Percentiles rank a stretch among this genome's conserved stretches.
Conservation (phyloP, 164 flowering plant genomes). For the Stephania cephalantha region DNA sequence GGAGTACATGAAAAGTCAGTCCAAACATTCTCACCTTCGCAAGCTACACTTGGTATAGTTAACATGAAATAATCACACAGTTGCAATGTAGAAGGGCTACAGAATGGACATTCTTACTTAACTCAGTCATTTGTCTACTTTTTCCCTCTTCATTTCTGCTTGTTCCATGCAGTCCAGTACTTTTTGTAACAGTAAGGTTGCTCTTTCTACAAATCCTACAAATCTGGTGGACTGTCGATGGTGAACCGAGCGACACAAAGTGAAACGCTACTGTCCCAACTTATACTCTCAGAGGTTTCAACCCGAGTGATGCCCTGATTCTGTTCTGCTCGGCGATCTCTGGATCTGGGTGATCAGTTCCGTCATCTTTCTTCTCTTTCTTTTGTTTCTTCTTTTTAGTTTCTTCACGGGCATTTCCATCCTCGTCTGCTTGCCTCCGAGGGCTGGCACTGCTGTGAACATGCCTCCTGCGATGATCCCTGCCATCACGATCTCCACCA, state of each 20-base stretch:
- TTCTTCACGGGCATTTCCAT: conserved; percentile 32
- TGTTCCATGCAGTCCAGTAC: neutral
- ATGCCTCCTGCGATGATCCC: conserved; percentile 65
- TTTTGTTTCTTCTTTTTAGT: conserved; percentile 66
- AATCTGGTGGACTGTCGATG: neutral
- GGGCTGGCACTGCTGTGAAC: conserved; percentile 61
- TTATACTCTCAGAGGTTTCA: conserved; percentile 51
- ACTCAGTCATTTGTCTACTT: neutral
- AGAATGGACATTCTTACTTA: neutral
- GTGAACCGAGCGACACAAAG: neutral
- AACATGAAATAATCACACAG: too few species aligned
- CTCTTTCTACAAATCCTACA: neutral
- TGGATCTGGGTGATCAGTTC: conserved; percentile 93
- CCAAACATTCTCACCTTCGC: neutral
- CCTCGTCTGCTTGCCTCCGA: conserved; percentile 47
- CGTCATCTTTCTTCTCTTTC: conserved; percentile 67
- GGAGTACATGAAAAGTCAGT: neutral
- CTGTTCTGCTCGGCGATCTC: conserved; percentile 91
- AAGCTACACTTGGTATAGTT: neutral
- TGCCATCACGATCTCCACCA: conserved; percentile 44
- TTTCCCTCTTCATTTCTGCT: neutral
- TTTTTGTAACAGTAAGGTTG: neutral
- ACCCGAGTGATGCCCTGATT: conserved; percentile 69
- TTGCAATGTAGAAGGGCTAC: neutral
- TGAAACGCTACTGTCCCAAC: neutral